phyloP scores from a whole-genome alignment of 2,329 filamentous ascomycete genomes.

The Cercospora canescens region DNA sequence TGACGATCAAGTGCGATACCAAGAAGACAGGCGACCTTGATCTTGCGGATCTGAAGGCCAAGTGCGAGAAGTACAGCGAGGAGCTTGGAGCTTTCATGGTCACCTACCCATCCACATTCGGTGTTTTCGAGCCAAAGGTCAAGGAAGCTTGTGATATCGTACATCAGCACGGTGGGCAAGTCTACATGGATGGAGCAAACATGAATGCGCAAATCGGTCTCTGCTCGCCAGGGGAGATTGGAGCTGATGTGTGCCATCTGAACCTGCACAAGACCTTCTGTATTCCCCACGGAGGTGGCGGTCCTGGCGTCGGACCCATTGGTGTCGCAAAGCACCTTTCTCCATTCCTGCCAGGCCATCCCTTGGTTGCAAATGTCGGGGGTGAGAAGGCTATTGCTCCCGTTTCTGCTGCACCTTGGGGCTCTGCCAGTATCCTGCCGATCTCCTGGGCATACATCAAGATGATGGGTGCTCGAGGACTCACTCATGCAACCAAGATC shows the following conservation, averaged over 20 bases:
- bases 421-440: constrained; percentile 86
- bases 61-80: constrained; percentile 84
- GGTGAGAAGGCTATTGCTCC: constrained; percentile 63
- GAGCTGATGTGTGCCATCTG: constrained; percentile 93
- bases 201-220: constrained; percentile 98
- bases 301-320: constrained; percentile 90
- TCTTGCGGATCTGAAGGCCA: constrained; percentile 78
- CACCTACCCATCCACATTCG: constrained; percentile 93
- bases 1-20: constrained; percentile 86
- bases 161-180: constrained; percentile 83
- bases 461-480: constrained; percentile 81
- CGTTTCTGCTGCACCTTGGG: constrained; percentile 80
- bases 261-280: constrained; percentile 99
- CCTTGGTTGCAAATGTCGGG: constrained; percentile 56
- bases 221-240: constrained; percentile 91
- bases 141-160: constrained; percentile 84
- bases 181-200: constrained; percentile 98
- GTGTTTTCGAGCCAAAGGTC: constrained; percentile 88
- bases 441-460: constrained; percentile 96
- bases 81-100: constrained; percentile 93
- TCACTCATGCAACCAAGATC: constrained; percentile 87
- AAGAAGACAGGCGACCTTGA: constrained; percentile 82
- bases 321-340: constrained; percentile 82
- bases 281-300: constrained; percentile 93
- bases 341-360: constrained; percentile 73